Evolutionary conservation across 1,284 basidiomycete species (phyloP).

Genomic region (Cutaneotrichosporon cavernicola): DNA sequence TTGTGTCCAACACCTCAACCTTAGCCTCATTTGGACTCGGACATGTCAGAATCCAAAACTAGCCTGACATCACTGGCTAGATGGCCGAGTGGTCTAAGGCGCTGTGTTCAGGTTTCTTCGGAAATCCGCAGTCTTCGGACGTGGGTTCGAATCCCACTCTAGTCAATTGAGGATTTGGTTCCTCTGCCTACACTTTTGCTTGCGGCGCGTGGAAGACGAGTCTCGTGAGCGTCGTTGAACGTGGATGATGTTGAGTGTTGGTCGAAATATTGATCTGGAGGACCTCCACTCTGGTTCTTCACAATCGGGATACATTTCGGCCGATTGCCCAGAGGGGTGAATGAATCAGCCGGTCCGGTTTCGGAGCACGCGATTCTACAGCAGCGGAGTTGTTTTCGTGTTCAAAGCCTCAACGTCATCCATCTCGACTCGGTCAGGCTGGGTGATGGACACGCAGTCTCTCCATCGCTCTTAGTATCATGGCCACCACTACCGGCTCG

Average conservation of each 20-base stretch:
- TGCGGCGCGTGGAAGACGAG: no score
- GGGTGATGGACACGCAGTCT: not conserved
- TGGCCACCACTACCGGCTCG: not conserved
- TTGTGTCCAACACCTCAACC: no score
- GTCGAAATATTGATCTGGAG: not conserved
- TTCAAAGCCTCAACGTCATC: not conserved
- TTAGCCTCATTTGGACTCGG: no score
- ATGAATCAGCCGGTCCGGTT: not conserved
- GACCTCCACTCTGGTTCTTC: not conserved
- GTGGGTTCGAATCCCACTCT: slow-evolving; percentile 51
- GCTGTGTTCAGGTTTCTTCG: not conserved
- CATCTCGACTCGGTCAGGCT: not conserved
- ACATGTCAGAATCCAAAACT: no score
- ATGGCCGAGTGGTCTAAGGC: slow-evolving; percentile 3
- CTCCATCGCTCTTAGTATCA: not conserved
- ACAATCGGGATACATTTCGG: not conserved
- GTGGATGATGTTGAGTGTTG: no score
- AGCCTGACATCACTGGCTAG: not conserved
- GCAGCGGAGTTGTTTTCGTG: not conserved
- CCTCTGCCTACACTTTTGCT: slow-evolving; percentile 10
- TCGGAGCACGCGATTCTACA: not conserved
- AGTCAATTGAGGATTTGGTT: slow-evolving; percentile 19
- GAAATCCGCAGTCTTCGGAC: slow-evolving; percentile 41
- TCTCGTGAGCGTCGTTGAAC: no score
- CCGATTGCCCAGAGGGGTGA: not conserved